A percentile compares a stretch with the other conserved stretches of the same genome.
These are phyloP conservation scores for Geotrichum phurueaensis DNA, from an alignment of 1,139 yeast species.

Conservation along the genomic window DNA sequence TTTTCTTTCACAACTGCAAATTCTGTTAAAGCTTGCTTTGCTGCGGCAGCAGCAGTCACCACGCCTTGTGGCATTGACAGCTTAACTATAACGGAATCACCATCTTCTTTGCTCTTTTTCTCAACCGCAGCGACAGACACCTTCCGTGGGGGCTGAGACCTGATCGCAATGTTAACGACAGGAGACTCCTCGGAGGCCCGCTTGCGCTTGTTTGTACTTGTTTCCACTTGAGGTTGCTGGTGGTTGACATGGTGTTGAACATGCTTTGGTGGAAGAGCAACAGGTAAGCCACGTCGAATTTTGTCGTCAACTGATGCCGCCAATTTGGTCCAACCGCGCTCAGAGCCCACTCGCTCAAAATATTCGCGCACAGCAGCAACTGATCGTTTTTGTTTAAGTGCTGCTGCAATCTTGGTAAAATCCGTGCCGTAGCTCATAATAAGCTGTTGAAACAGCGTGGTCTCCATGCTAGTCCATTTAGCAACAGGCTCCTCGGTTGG, in stretches of 20 bases:
- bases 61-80: background rate
- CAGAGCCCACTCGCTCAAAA: constrained; percentile 62
- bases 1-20: background rate
- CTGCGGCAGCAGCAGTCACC: background rate
- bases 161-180: background rate
- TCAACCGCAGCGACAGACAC: constrained; percentile 3
- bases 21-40: background rate
- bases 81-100: background rate
- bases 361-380: constrained; percentile 85
- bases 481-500: background rate
- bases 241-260: constrained; percentile 9
- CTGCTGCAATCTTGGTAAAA: constrained; percentile 73
- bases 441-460: constrained; percentile 43
- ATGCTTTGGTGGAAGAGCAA: constrained; percentile 22
- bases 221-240: background rate
- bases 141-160: background rate
- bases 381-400: constrained; percentile 60
- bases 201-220: background rate
- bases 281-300: constrained; percentile 21
- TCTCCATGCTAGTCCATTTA: background rate
- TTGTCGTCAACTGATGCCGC: constrained; percentile 39
- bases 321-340: constrained; percentile 53
- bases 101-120: background rate
- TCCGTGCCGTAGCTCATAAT: constrained; percentile 64
- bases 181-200: background rate